Evolutionary conservation across 129 eudicot genomes (phyloP), one percentile per base, ranked within the genome.

Genomic region (Centella asiatica): DNA sequence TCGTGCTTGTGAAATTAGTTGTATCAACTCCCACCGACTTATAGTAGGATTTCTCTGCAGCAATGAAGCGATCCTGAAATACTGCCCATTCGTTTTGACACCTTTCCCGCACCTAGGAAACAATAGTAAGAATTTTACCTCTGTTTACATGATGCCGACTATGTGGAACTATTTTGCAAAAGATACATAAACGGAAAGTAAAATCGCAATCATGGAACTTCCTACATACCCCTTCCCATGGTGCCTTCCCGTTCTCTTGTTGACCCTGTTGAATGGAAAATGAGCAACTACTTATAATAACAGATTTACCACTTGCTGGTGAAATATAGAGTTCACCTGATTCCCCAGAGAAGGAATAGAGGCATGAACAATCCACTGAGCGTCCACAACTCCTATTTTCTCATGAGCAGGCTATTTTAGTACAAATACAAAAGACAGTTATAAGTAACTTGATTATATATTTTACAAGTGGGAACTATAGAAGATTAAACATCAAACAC

Each of bases 311-410:
- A n/a, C 46, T 19, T 6, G 76, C 22, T 1, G 18, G 23, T 5
- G 22, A 52, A 46, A 47, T 55, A 55, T 52, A 52, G 62, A 4
- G 50, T 20, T 31, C 69, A 79, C 97, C 88, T 92, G 98, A 71
- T 82, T 92, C 49, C 94, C 98, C 22, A 87, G 95, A 62, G 98
- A 72, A 70, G 94, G 98, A 66, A 92, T 83, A 0, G 87, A 74
- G 70, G 85, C 90, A 77, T 92, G 95, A 63, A 84, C 94, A 50
- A 92, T 74, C 94, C 95, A 92, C 52, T 87, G 95, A 54, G 95
- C 67, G 70, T 92, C 98, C 45, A 92, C 95, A 9, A 92, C 94
- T 60, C 98, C 98, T 69, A 92, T 92, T 64, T 87, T 92, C 62
- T 87, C 86, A 54, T 92, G 95, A 34, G 94, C 94, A 20, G 98